Evolutionary conservation across 2,329 filamentous ascomycete genomes (phyloP).

Genomic region (Penicillium hordei): DNA sequence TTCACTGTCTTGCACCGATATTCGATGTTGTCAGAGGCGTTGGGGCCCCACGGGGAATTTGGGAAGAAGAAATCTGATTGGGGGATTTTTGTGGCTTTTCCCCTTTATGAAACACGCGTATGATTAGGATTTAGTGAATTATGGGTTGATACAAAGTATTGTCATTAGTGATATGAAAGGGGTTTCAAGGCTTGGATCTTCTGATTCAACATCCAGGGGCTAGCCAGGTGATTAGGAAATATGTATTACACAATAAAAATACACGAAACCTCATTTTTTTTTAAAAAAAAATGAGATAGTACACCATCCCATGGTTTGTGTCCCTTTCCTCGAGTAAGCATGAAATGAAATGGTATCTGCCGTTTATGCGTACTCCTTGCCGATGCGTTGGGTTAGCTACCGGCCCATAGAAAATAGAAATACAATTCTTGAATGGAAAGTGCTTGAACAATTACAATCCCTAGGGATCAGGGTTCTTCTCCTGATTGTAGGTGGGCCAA

Average conservation of each 20-base stretch:
- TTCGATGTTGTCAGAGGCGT: neutral
- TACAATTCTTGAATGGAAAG: neutral
- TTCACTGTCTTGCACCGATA: neutral
- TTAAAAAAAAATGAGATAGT: neutral
- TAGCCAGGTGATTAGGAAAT: too few species aligned
- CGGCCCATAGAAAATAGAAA: neutral
- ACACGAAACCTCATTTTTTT: neutral
- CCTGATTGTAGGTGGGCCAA: slow-evolving; percentile 16
- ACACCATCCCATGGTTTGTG: neutral
- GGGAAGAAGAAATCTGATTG: neutral
- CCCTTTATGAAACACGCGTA: neutral
- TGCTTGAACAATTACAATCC: neutral
- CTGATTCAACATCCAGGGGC: neutral
- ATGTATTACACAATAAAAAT: neutral
- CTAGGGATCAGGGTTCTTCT: neutral
- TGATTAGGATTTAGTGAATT: neutral
- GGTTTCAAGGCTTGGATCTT: neutral
- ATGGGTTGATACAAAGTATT: neutral
- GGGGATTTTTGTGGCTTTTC: too few species aligned
- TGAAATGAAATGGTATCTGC: neutral
- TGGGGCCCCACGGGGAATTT: neutral
- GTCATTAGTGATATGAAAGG: neutral
- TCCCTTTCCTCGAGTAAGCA: neutral
- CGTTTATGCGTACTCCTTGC: neutral
- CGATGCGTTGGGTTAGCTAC: neutral